Conservation (phyloP, 345 rosid genomes). For the Xanthoceras sorbifolium region DNA sequence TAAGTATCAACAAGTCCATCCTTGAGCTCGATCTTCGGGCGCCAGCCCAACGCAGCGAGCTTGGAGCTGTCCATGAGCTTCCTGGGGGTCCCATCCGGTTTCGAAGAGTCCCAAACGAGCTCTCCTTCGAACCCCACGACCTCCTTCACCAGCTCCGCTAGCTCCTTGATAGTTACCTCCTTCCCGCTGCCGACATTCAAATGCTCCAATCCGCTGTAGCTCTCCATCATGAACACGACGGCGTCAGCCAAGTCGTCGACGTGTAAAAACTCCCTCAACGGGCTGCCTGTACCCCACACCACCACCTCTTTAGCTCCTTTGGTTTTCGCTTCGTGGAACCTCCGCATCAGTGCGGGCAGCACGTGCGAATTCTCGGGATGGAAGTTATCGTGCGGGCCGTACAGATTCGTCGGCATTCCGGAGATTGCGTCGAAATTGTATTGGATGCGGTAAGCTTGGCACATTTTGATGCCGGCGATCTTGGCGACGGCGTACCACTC, state of each 20-base stretch:
- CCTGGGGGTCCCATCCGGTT: constrained; percentile 95
- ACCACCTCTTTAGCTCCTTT: constrained; percentile 76
- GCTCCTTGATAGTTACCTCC: constrained; percentile 85
- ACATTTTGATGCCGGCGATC: constrained; percentile 93
- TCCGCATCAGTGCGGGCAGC: constrained; percentile 85
- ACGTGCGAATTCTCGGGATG: constrained; percentile 96
- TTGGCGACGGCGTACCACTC: constrained; percentile 96
- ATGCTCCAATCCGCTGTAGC: constrained; percentile 75
- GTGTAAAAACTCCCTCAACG: constrained; percentile 91
- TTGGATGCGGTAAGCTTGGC: constrained; percentile 88
- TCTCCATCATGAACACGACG: constrained; percentile 77
- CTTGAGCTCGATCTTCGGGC: constrained; percentile 61
- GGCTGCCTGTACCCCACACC: constrained; percentile 96
- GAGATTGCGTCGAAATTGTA: constrained; percentile 81
- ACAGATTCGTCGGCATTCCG: constrained; percentile 91
- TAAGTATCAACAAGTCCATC: constrained; percentile 88
- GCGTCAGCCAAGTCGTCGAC: constrained; percentile 97
- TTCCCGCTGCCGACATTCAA: constrained; percentile 90
- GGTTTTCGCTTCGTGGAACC: constrained; percentile 86
- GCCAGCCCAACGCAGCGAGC: constrained; percentile 80
- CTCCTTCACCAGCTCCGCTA: constrained; percentile 91
- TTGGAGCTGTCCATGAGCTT: constrained; percentile 94
- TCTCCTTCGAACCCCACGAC: constrained; percentile 84
- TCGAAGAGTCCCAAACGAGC: constrained; percentile 80
- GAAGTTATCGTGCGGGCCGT: constrained; percentile 87